Evolutionary conservation across 345 rosid genomes (phyloP).

Genomic region (Stellera chamaejasme): DNA sequence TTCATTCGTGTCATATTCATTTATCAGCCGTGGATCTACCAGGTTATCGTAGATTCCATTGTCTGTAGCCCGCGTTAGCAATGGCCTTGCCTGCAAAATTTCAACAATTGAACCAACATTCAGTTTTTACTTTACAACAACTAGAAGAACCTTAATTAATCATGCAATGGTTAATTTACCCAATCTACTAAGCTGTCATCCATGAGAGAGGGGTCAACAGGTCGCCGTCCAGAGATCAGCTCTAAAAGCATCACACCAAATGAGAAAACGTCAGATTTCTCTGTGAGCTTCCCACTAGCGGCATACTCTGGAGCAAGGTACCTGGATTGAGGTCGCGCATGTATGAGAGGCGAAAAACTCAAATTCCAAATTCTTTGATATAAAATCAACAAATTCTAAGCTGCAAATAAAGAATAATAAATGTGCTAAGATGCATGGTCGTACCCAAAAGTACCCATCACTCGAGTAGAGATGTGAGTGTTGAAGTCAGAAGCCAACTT

Average conservation of each 20-base stretch:
- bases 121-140: background rate
- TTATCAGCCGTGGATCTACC: conserved; percentile 53
- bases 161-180: conserved; percentile 33
- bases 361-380: too few relatives aligned
- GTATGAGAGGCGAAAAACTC: background rate
- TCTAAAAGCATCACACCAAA: conserved; percentile 91
- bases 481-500: conserved; percentile 55
- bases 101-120: background rate
- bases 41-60: conserved; percentile 52
- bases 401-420: too few relatives aligned
- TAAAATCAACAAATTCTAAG: too few relatives aligned
- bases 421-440: background rate
- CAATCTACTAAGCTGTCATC: conserved; percentile 96
- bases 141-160: background rate
- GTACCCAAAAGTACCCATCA: conserved; percentile 97
- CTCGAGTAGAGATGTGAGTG: conserved; percentile 87
- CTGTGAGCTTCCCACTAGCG: conserved; percentile 80
- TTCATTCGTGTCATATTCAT: conserved; percentile 51
- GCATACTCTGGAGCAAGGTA: conserved; percentile 98
- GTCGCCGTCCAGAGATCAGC: conserved; percentile 73
- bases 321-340: conserved; percentile 22
- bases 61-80: conserved; percentile 51
- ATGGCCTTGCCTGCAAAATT: conserved; percentile 61
- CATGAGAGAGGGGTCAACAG: conserved; percentile 57
- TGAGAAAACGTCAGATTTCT: conserved; percentile 93